A percentile compares a stretch with the other conserved stretches of the same genome.
phyloP scores from a whole-genome alignment of 352 stramenopile genomes.

The Phytophthora sansomeana region DNA sequence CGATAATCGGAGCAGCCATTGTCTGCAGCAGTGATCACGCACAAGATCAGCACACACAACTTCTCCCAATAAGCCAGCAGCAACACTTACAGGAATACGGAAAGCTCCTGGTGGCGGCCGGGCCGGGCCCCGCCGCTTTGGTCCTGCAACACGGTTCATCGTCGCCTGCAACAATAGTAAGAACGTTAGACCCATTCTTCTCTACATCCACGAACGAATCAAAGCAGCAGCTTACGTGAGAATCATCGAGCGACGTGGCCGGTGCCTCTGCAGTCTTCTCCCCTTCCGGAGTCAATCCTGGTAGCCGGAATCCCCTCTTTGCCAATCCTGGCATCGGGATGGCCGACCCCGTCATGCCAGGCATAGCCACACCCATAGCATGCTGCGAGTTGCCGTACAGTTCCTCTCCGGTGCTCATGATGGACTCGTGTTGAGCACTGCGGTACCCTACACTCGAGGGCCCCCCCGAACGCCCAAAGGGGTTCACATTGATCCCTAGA shows the following conservation, averaged over 20 bases:
- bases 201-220: conserved; percentile 5
- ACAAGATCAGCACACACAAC: conserved; percentile 14
- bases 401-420: conserved; percentile 86
- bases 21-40: conserved; percentile 35
- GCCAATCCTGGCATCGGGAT: conserved; percentile 87
- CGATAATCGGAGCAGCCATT: conserved; percentile 46
- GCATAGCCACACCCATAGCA: conserved; percentile 79
- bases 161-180: conserved; percentile 48
- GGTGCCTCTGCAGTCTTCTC: conserved; percentile 35
- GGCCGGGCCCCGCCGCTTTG: conserved; percentile 79
- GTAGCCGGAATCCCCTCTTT: conserved; percentile 71
- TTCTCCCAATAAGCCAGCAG: conserved; percentile 4
- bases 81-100: conserved; percentile 54
- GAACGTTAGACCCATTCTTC: background rate
- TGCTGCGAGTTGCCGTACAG: conserved; percentile 78
- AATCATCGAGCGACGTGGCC: conserved; percentile 51
- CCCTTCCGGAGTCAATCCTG: conserved; percentile 60
- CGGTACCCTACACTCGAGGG: conserved; percentile 49
- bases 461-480: conserved; percentile 63
- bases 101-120: conserved; percentile 71
- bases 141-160: conserved; percentile 78
- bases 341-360: conserved; percentile 74
- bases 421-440: conserved; percentile 48
- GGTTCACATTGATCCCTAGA: conserved; percentile 88
- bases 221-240: conserved; percentile 58